These are phyloP conservation scores for Ehretia macrophylla DNA, from an alignment of 257 asterid genomes.

Conservation along the genomic window DNA sequence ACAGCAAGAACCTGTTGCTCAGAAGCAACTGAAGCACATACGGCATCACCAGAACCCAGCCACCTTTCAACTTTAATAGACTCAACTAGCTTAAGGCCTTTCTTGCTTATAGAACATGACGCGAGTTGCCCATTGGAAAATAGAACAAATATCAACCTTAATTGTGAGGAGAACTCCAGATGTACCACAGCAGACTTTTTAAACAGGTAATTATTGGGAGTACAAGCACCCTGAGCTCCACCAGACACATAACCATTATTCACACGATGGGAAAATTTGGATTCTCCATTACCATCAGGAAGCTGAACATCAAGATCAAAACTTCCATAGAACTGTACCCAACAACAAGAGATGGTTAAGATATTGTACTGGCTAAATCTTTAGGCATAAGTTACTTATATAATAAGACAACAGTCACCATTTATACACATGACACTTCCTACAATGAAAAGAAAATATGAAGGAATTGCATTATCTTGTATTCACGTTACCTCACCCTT, in stretches of 20 bases:
- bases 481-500: conserved; percentile 86
- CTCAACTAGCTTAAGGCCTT: conserved; percentile 72
- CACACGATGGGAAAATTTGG: conserved; percentile 41
- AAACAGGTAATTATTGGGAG: conserved; percentile 27
- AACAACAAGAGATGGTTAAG: conserved; percentile 8
- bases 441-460: background rate
- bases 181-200: conserved; percentile 58
- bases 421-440: background rate
- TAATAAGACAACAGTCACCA: background rate
- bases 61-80: conserved; percentile 62
- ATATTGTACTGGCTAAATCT: background rate
- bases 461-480: background rate
- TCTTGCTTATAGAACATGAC: conserved; percentile 83
- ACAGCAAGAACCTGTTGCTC: conserved; percentile 97
- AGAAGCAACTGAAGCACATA: conserved; percentile 82
- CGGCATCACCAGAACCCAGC: conserved; percentile 73
- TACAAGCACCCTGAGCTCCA: conserved; percentile 37
- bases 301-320: conserved; percentile 48
- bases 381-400: background rate
- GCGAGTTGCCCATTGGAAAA: conserved; percentile 75
- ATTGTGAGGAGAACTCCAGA: conserved; percentile 59
- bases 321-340: conserved; percentile 73
- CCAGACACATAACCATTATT: conserved; percentile 58
- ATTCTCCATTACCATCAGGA: conserved; percentile 36
- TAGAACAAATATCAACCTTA: conserved; percentile 71